These are phyloP conservation scores for Papiliotrema nemorosa DNA, from an alignment of 1,284 basidiomycete genomes.

Conservation along the genomic window DNA sequence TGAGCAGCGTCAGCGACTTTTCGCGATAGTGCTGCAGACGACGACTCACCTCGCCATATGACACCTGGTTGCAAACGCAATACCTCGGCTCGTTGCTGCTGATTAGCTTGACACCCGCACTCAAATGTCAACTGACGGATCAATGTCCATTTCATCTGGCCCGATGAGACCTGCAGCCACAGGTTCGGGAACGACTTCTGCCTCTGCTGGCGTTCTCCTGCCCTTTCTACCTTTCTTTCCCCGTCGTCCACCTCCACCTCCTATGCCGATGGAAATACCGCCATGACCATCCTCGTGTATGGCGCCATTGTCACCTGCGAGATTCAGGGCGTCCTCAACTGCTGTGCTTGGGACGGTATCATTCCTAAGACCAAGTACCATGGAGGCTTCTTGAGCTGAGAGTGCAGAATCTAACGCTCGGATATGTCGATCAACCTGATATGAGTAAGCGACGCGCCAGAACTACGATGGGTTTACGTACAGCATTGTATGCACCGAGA, in stretches of 20 bases:
- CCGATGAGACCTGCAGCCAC: neutral
- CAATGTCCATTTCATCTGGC: constrained; percentile 11
- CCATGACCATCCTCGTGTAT: constrained; percentile 21
- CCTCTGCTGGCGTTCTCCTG: constrained; percentile 8
- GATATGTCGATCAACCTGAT: constrained; percentile 53
- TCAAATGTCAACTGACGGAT: constrained; percentile 28
- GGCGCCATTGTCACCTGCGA: constrained; percentile 5
- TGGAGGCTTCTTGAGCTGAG: constrained; percentile 41
- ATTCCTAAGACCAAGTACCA: constrained; percentile 39
- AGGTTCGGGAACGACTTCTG: neutral
- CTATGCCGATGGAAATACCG: constrained; percentile 23
- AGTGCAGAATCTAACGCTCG: constrained; percentile 53
- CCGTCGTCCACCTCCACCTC: constrained; percentile 18
- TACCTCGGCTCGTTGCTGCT: constrained; percentile 53
- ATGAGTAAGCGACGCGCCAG: neutral
- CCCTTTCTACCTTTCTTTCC: constrained; percentile 5
- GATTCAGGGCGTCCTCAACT: constrained; percentile 18
- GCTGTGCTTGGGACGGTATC: constrained; percentile 33
- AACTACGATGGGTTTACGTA: constrained; percentile 14
- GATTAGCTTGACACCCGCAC: neutral
- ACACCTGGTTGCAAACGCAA: constrained; percentile 54
- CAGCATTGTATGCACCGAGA: constrained; percentile 52
- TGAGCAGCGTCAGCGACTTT: constrained; percentile 13
- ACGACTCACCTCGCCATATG: constrained; percentile 47
- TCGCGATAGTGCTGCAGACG: too few species aligned